These are phyloP conservation scores for Suillus plorans DNA, from an alignment of 768 basidiomycete species.

Conservation along the genomic window DNA sequence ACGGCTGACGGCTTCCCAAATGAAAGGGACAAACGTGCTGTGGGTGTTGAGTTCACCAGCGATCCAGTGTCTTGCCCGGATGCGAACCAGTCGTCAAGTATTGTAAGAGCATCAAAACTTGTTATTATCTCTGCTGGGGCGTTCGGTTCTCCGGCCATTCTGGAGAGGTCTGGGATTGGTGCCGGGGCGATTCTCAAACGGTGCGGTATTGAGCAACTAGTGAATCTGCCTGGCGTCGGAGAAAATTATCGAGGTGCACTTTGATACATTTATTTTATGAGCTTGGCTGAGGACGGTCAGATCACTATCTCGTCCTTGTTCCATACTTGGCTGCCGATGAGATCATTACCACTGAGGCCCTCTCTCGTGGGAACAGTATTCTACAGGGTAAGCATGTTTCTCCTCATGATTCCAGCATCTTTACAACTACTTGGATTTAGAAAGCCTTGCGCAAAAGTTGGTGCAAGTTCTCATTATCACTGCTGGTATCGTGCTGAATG, in stretches of 20 bases:
- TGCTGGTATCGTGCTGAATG: not conserved
- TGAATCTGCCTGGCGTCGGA: constrained; percentile 74
- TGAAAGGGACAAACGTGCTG: not conserved
- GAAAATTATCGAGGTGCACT: constrained; percentile 57
- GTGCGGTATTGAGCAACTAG: not conserved
- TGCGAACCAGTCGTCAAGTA: constrained; percentile 23
- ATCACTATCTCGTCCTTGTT: constrained; percentile 30
- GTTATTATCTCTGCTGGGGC: constrained; percentile 53
- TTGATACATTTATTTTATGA: not conserved
- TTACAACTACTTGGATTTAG: no score
- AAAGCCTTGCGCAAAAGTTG: no score
- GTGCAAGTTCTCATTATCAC: not conserved
- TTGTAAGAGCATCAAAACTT: constrained; percentile 39
- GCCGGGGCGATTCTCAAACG: not conserved
- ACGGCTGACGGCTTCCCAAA: not conserved
- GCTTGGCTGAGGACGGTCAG: constrained; percentile 4
- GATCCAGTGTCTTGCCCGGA: constrained; percentile 18
- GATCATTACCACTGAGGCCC: constrained; percentile 15
- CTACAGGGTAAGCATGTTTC: no score
- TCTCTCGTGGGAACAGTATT: no score
- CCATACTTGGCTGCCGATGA: constrained; percentile 44
- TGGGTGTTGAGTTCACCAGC: constrained; percentile 46
- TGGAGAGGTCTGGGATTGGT: constrained; percentile 54
- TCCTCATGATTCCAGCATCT: no score
- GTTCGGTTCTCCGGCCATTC: constrained; percentile 55